Percentiles rank a stretch among this genome's conserved stretches.
These are phyloP conservation scores for Emergomyces orientalis DNA, from an alignment of 2,329 filamentous ascomycete species.

Conservation along the genomic window DNA sequence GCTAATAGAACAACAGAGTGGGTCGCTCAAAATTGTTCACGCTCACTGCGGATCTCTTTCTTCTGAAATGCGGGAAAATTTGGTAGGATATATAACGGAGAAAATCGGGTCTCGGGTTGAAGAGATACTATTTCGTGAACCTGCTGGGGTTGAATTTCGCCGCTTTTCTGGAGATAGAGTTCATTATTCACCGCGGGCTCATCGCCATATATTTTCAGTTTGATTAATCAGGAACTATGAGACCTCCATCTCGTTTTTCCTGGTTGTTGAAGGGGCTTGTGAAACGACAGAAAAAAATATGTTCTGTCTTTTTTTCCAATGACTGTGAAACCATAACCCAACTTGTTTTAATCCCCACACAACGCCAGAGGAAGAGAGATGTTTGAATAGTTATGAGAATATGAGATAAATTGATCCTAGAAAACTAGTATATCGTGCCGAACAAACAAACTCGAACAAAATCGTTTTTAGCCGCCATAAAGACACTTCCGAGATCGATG, in stretches of 20 bases:
- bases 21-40: neutral
- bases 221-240: neutral
- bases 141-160: neutral
- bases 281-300: neutral
- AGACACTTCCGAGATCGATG: neutral
- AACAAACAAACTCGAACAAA: too few species aligned
- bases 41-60: neutral
- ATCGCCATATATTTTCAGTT: neutral
- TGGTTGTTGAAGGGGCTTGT: neutral
- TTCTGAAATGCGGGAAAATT: neutral
- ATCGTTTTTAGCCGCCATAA: too few species aligned
- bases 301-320: neutral
- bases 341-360: neutral
- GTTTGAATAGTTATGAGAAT: neutral
- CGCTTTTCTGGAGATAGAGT: neutral
- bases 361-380: neutral
- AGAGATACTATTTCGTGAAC: neutral
- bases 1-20: neutral
- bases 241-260: neutral
- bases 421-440: neutral
- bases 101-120: neutral
- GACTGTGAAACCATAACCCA: neutral
- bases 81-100: neutral
- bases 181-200: neutral
- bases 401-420: neutral